A percentile compares a stretch with the other conserved stretches of the same genome.
These are phyloP conservation scores for Pistacia integerrima DNA, from an alignment of 345 rosid genomes.

Conservation along the genomic window DNA sequence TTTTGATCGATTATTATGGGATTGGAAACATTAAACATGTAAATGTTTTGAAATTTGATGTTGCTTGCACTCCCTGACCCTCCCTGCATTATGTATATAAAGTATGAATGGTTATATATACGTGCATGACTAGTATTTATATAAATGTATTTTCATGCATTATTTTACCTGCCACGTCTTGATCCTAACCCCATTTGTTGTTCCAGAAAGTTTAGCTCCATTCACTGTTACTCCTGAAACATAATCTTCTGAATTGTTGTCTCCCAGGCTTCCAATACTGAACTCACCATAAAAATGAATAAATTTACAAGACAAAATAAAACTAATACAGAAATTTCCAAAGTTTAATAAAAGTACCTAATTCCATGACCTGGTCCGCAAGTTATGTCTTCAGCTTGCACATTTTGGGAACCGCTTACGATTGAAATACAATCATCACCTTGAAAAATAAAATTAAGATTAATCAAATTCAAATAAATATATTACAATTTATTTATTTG, in stretches of 20 bases:
- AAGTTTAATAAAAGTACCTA: constrained; percentile 35
- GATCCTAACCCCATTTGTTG: constrained; percentile 82
- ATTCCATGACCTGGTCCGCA: constrained; percentile 86
- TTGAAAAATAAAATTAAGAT: constrained; percentile 8
- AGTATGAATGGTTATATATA: background rate
- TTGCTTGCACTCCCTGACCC: constrained; percentile 84
- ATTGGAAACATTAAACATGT: constrained; percentile 68
- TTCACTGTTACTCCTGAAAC: constrained; percentile 72
- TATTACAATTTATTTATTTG: no score
- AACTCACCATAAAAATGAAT: background rate
- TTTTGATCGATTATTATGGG: constrained; percentile 86
- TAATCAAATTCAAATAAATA: no score
- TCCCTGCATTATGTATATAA: constrained; percentile 51
- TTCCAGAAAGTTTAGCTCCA: constrained; percentile 64
- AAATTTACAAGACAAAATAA: background rate
- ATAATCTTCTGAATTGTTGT: constrained; percentile 45
- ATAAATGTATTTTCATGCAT: background rate
- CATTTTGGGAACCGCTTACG: constrained; percentile 54
- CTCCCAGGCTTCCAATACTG: constrained; percentile 88
- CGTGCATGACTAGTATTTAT: background rate
- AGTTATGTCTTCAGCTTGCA: constrained; percentile 44
- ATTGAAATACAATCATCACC: constrained; percentile 91
- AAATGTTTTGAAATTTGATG: constrained; percentile 68
- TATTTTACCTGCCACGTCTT: constrained; percentile 83
- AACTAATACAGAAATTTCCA: background rate